Evolutionary conservation across 139 green algal genomes (phyloP).

Genomic region (Gonium pectorale): DNA sequence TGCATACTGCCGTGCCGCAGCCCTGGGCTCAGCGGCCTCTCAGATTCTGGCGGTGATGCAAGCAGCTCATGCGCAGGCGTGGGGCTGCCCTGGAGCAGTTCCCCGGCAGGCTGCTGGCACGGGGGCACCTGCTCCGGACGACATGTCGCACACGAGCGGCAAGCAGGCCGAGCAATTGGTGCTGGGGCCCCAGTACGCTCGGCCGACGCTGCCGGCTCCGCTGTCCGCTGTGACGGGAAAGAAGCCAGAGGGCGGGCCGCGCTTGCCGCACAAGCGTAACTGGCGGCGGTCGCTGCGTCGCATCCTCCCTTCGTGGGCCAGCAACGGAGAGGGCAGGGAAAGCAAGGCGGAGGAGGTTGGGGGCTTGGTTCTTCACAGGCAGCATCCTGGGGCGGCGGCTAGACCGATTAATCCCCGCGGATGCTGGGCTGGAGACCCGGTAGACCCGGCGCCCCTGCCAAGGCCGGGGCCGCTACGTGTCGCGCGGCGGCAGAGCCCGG

Average conservation of each 20-base stretch:
- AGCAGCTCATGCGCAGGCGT: not conserved
- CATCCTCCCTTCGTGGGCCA: not conserved
- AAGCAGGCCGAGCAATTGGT: not conserved
- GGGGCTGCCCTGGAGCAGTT: not conserved
- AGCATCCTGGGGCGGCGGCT: not conserved
- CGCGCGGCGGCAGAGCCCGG: not conserved
- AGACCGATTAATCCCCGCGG: not conserved
- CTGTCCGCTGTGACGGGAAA: not conserved
- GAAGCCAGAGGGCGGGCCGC: not conserved
- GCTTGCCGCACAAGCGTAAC: not conserved
- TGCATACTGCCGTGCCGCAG: slow-evolving; percentile 4
- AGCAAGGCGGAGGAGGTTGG: not conserved
- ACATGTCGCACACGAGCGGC: not conserved
- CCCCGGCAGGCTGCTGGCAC: not conserved
- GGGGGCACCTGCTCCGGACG: not conserved
- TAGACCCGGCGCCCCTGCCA: slow-evolving; percentile 11
- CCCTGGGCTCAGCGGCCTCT: slow-evolving; percentile 2
- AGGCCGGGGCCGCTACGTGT: not conserved
- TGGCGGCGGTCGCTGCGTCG: slow-evolving; percentile 5
- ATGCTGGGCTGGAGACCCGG: slow-evolving; percentile 6
- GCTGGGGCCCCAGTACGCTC: not conserved
- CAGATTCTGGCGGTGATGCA: not conserved
- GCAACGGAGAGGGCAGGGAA: not conserved
- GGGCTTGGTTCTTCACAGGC: not conserved
- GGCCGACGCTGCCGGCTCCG: not conserved